These are phyloP conservation scores for Copromyces sp. DNA, from an alignment of 495 filamentous ascomycete genomes.

Conservation along the genomic window DNA sequence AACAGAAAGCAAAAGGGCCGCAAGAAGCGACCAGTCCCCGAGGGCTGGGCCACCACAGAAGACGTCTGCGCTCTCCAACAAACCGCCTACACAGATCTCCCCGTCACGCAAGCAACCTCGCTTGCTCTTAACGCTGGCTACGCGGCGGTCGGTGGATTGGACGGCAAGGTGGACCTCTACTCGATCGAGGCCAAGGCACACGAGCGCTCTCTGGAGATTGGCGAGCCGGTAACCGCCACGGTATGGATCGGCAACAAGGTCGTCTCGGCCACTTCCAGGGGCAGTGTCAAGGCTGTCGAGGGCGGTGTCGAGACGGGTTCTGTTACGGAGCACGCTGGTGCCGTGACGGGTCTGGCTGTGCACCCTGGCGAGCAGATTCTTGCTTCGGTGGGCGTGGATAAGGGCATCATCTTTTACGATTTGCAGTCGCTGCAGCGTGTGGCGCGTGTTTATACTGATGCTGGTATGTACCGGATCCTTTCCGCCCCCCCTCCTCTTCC, in stretches of 20 bases:
- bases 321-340: constrained; percentile 71
- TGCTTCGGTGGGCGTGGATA: constrained; percentile 81
- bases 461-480: constrained; percentile 47
- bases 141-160: constrained; percentile 67
- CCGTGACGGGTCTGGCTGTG: constrained; percentile 62
- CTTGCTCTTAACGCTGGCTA: constrained; percentile 63
- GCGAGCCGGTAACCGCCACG: constrained; percentile 65
- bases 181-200: constrained; percentile 62
- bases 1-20: constrained; percentile 69
- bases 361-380: constrained; percentile 81
- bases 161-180: constrained; percentile 71
- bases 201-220: constrained; percentile 52
- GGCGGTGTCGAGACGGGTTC: constrained; percentile 51
- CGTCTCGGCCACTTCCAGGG: constrained; percentile 58
- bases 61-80: constrained; percentile 57
- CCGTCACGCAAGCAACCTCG: constrained; percentile 47
- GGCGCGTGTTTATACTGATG: constrained; percentile 69
- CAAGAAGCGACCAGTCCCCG: constrained; percentile 77
- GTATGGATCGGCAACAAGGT: constrained; percentile 70
- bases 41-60: constrained; percentile 73
- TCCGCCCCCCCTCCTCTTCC: background rate
- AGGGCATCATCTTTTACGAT: constrained; percentile 90
- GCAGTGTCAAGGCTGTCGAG: constrained; percentile 70
- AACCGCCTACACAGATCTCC: constrained; percentile 52
- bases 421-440: constrained; percentile 53